phyloP scores from a whole-genome alignment of 2,329 filamentous ascomycete genomes.

The Dryadomyces quercivorus region DNA sequence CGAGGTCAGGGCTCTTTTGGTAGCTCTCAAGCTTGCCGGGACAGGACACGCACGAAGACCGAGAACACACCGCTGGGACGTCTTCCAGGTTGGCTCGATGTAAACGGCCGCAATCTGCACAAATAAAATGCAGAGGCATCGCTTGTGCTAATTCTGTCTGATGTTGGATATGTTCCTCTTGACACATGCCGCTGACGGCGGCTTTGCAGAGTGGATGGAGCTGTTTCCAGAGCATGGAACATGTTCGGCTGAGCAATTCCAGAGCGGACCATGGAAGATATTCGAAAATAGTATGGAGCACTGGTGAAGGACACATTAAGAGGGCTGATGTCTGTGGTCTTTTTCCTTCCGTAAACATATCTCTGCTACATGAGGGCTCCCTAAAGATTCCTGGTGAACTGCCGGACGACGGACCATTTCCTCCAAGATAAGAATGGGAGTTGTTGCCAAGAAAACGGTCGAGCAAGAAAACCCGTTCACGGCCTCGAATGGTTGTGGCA shows the following conservation, averaged over 20 bases:
- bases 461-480: constrained; percentile 2
- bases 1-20: background rate
- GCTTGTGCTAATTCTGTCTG: background rate
- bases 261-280: background rate
- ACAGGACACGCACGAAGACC: background rate
- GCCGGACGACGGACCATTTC: too few relatives aligned
- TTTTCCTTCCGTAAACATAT: background rate
- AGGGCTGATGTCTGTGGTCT: background rate
- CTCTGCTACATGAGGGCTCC: too few relatives aligned
- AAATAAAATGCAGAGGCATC: background rate
- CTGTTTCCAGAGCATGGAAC: background rate
- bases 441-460: background rate
- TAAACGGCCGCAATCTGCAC: background rate
- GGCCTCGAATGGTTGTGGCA: background rate
- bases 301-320: background rate
- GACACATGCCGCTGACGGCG: background rate
- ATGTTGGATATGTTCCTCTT: background rate
- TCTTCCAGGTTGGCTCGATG: background rate
- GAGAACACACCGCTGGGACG: background rate
- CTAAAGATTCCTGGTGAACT: too few relatives aligned
- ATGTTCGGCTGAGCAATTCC: constrained; percentile 3
- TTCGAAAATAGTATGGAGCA: background rate
- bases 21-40: background rate
- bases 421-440: too few relatives aligned
- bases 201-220: background rate